phyloP scores from a whole-genome alignment of 192 early-diverging fungal species.

The Physocladia obscura region DNA sequence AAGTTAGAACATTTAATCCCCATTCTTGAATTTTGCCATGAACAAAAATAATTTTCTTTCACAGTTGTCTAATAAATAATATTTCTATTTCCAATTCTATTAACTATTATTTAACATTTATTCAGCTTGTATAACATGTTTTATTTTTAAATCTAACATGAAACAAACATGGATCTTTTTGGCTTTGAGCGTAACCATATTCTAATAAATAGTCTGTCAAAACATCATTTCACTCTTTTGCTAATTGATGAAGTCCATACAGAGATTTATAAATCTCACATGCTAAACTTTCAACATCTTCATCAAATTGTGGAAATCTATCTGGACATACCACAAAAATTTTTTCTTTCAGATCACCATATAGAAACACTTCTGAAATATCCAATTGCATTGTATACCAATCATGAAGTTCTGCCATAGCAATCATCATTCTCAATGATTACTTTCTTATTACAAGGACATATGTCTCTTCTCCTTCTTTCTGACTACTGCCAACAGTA shows the following conservation, averaged over 20 bases:
- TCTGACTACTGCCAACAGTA: slow-evolving; percentile 33
- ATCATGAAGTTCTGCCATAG: too few relatives aligned
- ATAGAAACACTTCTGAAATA: slow-evolving; percentile 1
- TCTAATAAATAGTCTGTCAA: neutral
- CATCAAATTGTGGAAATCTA: too few relatives aligned
- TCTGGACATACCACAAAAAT: neutral
- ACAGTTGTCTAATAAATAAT: too few relatives aligned
- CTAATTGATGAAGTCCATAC: too few relatives aligned
- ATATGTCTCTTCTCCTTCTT: slow-evolving; percentile 29
- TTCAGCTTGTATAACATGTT: too few relatives aligned
- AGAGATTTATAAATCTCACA: neutral
- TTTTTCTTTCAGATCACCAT: slow-evolving; percentile 2
- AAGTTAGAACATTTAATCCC: too few relatives aligned
- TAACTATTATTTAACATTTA: too few relatives aligned
- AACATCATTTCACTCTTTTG: neutral
- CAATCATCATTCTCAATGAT: too few relatives aligned
- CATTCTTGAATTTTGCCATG: too few relatives aligned
- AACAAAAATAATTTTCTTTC: too few relatives aligned
- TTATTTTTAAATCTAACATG: too few relatives aligned
- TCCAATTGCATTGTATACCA: neutral
- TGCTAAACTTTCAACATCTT: neutral
- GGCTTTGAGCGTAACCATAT: neutral
- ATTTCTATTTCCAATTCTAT: too few relatives aligned
- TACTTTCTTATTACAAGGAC: slow-evolving; percentile 21
- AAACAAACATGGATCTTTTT: slow-evolving; percentile 8